phyloP scores from a whole-genome alignment of 345 rosid genomes.

The Moringa oleifera region DNA sequence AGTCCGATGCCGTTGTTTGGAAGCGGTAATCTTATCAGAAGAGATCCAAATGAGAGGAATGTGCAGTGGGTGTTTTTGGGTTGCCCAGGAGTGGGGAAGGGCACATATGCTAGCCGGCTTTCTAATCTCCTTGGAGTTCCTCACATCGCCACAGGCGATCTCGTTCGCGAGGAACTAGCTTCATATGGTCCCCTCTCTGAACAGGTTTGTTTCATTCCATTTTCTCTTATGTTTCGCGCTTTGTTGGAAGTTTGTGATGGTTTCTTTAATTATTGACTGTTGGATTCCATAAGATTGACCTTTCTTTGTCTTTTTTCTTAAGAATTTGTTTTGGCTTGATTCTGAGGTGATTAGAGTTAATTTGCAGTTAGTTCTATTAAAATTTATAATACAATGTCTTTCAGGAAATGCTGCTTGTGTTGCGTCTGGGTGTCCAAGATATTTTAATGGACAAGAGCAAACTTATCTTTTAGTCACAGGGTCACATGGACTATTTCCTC shows the following conservation, averaged over 20 bases:
- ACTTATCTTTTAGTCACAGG: too few relatives aligned
- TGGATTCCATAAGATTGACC: too few relatives aligned
- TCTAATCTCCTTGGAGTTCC: constrained; percentile 77
- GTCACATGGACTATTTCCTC: too few relatives aligned
- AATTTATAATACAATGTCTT: too few relatives aligned
- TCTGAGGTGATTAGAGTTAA: neutral
- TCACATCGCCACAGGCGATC: constrained; percentile 97
- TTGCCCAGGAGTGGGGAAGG: constrained; percentile 93
- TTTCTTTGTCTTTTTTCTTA: too few relatives aligned
- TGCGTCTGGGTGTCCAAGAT: too few relatives aligned
- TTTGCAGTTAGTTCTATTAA: constrained; percentile 2
- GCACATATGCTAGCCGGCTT: constrained; percentile 95
- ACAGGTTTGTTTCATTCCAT: constrained; percentile 33
- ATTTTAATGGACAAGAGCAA: too few relatives aligned
- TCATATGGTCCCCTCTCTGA: constrained; percentile 68
- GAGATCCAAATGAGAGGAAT: constrained; percentile 46
- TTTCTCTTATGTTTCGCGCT: neutral
- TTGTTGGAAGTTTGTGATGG: neutral
- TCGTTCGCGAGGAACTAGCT: constrained; percentile 83
- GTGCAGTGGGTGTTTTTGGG: constrained; percentile 97
- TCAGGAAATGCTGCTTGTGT: too few relatives aligned
- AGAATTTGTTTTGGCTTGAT: too few relatives aligned
- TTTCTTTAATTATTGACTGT: neutral
- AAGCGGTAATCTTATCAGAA: constrained; percentile 23
- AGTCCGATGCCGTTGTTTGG: constrained; percentile 19